phyloP scores from a whole-genome alignment of 495 filamentous ascomycete species.

The Aspergillus ellipticus region DNA sequence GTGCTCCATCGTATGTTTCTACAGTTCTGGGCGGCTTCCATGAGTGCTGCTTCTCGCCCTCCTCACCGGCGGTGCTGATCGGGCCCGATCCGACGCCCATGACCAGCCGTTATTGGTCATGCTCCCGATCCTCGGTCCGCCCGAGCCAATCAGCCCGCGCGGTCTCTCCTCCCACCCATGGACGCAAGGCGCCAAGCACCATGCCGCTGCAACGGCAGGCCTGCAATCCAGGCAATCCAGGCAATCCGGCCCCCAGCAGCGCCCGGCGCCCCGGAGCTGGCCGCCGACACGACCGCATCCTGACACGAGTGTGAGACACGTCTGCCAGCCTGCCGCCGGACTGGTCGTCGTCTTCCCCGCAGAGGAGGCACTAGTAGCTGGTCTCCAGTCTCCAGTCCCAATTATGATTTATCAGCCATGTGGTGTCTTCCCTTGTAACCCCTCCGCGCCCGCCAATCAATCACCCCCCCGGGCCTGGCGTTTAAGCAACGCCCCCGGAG shows the following conservation, averaged over 20 bases:
- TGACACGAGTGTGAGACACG: neutral
- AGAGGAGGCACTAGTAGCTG: neutral
- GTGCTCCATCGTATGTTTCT: neutral
- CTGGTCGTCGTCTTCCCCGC: neutral
- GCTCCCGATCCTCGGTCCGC: neutral
- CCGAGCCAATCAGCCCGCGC: neutral
- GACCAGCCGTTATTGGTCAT: neutral
- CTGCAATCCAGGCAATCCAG: neutral
- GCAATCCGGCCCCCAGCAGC: no score
- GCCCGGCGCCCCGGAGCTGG: neutral
- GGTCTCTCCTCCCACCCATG: neutral
- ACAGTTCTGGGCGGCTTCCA: neutral
- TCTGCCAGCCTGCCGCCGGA: neutral
- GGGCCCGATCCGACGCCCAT: neutral
- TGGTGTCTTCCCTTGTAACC: no score
- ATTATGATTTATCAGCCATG: no score
- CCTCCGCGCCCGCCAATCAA: no score
- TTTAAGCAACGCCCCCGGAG: no score
- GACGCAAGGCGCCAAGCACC: neutral
- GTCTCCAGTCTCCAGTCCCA: no score
- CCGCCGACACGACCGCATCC: neutral
- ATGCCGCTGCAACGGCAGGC: neutral
- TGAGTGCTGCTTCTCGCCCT: neutral
- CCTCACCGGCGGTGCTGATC: neutral
- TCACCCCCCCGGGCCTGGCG: no score